Base-by-base conservation (phyloP, 148 eudicot genomes). In the Salicornia ramosissima region DNA sequence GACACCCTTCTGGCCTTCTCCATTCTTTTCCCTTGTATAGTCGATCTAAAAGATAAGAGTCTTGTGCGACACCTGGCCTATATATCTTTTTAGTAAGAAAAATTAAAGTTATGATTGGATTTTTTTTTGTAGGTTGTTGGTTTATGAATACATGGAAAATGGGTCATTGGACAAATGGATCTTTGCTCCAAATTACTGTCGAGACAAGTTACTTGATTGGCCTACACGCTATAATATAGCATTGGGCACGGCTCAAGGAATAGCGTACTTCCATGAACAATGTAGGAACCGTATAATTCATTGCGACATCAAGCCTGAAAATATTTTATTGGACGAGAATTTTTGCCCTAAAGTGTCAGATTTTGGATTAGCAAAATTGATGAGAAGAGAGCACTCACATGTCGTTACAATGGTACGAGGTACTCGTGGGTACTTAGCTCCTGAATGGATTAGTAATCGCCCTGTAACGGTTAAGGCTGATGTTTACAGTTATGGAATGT, bases 131-230 rank as follows among this genome's bases (percentile, higher is more conserved):
- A 89, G 96, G 89, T 84, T 93, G 45, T 80, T 93, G 54, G 98
- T 94, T 18, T 94, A 94, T 52, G 98, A 93, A 69, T 93, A 83
- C 78, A 93, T 93, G 98, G 84, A 82, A 72, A 94, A 94, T 73
- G 97, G 97, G 22, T 94, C 98, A 19, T 65, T 94, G 55, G 98
- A 94, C 80, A 88, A 90, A 79, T 93, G 98, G 98, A 90, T 93
- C 46, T 93, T 93, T 63, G 74, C 84, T n/a, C 75, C 95, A 39
- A 71, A 75, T 46, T 79, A 69, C 42, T 30, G 65, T 15, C 55
- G 65, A 60, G 87, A 82, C 66, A 83, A 77, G 64, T 62, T 84
- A 15, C 80, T 90, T 1, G 92, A 87, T 54, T 90, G 97, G 98
- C 70, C 89, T n/a, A 94, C 88, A 13, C 96, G 92, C 19, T 90